These are phyloP conservation scores for Diaporthe aspalathi DNA, from an alignment of 2,329 filamentous ascomycete species.

Conservation along the genomic window DNA sequence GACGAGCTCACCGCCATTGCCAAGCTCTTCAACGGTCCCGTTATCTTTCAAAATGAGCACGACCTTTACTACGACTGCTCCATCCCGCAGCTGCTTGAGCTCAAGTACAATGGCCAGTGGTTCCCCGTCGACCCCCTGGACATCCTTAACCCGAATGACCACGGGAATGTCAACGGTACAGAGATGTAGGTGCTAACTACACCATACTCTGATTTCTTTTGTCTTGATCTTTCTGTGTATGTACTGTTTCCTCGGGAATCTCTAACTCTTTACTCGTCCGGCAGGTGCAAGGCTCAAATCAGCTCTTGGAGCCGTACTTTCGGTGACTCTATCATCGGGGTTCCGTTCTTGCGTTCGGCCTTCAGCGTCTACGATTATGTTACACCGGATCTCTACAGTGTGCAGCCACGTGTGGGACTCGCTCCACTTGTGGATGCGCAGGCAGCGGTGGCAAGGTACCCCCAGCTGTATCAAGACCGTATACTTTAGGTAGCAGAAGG, in stretches of 20 bases:
- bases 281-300: constrained; percentile 19
- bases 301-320: constrained; percentile 9
- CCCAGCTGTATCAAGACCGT: neutral
- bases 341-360: neutral
- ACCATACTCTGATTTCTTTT: too few relatives aligned
- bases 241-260: neutral
- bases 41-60: constrained; percentile 10
- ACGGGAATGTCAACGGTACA: neutral
- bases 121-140: constrained; percentile 3
- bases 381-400: neutral
- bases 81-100: constrained; percentile 19
- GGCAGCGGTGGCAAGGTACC: constrained; percentile 3
- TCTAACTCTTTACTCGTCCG: neutral
- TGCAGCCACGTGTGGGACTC: constrained; percentile 16
- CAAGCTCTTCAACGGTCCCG: constrained; percentile 7
- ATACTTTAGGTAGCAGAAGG: neutral
- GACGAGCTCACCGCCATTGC: neutral
- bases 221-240: too few relatives aligned
- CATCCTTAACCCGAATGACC: constrained; percentile 3
- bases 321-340: neutral
- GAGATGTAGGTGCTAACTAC: neutral
- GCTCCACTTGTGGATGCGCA: constrained; percentile 5
- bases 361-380: constrained; percentile 20
- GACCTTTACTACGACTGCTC: constrained; percentile 22
- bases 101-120: constrained; percentile 9